Base-by-base conservation (phyloP, 2,329 filamentous ascomycete species). In the Exophiala sp. region DNA sequence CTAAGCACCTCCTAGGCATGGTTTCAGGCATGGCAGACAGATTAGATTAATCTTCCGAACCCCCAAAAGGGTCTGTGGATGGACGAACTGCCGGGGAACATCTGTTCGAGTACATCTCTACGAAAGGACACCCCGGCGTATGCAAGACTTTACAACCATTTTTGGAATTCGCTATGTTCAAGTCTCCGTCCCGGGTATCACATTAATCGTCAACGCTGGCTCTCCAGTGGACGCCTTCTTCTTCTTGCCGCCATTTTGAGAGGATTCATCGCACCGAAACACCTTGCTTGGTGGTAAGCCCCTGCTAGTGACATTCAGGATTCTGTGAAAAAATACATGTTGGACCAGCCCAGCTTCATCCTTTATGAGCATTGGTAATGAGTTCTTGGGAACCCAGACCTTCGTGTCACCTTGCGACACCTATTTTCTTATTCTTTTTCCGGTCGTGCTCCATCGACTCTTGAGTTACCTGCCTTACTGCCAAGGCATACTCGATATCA, bases 401-500 rank as follows among this genome's bases (percentile, higher is more conserved):
- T 33, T 9, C 24, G 18, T 5, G 33, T 54, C 47, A 61, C 45
- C 50, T 46, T 7, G 48, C 54, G 3, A 52, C 18, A 5, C 54
- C 42, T 16, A 51, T 55, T n/a, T 33, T 36, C 49, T 55, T 52
- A 16, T 44, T 50, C 33, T 51, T 54, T 44, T 55, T 60, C 32
- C 50, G 55, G 32, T 50, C 48, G 10, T 49, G 46, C 21, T 56
- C 48, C 45, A 49, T 50, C 2, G 59, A 58, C 20, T 57, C 58
- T 44, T 59, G 53, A 11, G 60, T 61, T 51, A 64, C 50, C 33
- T 62, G 46, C 32, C 62, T 44, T 16, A 62, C 57, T 3, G 59
- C 60, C 55, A 57, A 52, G 24, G 62, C 62, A 47, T 64, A 64
- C 39, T 62, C 62, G 24, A 62, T 21, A 45, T 62, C 57, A 7